Base-by-base conservation (phyloP, 2,329 filamentous ascomycete species). In the Diaporthe velutina region DNA sequence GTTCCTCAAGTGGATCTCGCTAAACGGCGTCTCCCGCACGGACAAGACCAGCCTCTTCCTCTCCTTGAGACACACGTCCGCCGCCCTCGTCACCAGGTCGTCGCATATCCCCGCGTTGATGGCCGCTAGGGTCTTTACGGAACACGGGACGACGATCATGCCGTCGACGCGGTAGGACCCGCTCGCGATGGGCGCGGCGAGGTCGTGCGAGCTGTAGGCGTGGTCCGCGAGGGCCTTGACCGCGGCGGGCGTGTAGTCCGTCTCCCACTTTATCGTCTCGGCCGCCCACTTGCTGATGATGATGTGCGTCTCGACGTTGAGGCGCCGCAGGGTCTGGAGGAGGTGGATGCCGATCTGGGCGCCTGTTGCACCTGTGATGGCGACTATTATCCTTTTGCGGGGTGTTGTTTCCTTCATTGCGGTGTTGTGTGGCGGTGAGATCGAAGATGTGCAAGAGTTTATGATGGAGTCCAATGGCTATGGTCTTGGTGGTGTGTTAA, bases 331-430 rank as follows among this genome's bases (percentile, higher is more conserved):
- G 4, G 81, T 79, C 10, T 82, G 79, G 5, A 88, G 84, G 0
- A 84, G 77, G 22, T 83, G 83, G 73, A 88, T 85, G 1, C 82
- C 87, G 9, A 85, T 80, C 2, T 83, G 78, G 2, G 86, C 82
- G 4, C 87, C 87, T 0, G 87, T 89, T 0, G 87, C 87, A 4
- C 87, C 87, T 2, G 88, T 89, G 57, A 89, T 85, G 28, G 83
- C 88, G 9, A 89, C 82, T 1, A 89, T 82, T 67, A 88, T 87
- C 12, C 81, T 78, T 40, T 79, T 80, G 73, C 70, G 28, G 1
- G 55, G 30, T 10, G 40, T 6, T 12, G 30, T 71, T 61, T 30
- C 40, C 9, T 42, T 42, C 61, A 67, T 67, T 6, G 22, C 50
- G 17, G 42, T 25, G 12, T 4, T 35, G 12, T 67, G 19, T 50